Conservation (phyloP, 208 protist species). For the Leishmania gerbilli region DNA sequence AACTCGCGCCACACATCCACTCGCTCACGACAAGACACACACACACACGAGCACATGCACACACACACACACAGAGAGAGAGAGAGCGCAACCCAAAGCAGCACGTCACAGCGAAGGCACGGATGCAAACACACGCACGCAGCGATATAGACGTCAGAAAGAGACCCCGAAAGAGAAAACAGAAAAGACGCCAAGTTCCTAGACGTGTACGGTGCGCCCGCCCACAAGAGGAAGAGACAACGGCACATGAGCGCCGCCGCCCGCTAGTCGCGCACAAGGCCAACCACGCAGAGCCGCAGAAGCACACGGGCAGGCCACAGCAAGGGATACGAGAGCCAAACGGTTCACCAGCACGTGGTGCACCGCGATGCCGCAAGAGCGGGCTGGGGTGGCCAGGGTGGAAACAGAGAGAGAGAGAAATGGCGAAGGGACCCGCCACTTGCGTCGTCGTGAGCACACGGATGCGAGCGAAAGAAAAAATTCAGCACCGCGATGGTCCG, state of each 20-base stretch:
- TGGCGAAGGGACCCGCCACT: neutral
- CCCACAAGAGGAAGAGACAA: neutral
- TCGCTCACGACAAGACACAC: neutral
- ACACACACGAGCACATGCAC: too few species aligned
- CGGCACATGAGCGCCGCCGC: neutral
- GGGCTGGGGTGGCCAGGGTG: neutral
- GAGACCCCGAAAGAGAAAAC: neutral
- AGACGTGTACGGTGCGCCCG: neutral
- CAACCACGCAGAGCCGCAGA: neutral
- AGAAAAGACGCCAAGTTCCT: neutral
- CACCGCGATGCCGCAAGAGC: neutral
- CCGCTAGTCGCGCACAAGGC: neutral
- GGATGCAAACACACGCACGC: neutral
- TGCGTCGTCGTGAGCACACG: neutral
- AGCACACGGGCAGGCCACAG: neutral
- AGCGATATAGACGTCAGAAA: neutral
- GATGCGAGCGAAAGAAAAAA: neutral
- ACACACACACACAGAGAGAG: neutral
- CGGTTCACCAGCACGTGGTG: neutral
- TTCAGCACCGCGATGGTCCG: neutral
- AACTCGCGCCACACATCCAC: too few species aligned
- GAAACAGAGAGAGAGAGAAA: neutral
- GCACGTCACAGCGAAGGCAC: neutral
- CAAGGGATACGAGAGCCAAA: neutral
- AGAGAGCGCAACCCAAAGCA: neutral